Conservation (phyloP, 2,329 filamentous ascomycete genomes). For the Neophaeococcomyces mojaviensis region DNA sequence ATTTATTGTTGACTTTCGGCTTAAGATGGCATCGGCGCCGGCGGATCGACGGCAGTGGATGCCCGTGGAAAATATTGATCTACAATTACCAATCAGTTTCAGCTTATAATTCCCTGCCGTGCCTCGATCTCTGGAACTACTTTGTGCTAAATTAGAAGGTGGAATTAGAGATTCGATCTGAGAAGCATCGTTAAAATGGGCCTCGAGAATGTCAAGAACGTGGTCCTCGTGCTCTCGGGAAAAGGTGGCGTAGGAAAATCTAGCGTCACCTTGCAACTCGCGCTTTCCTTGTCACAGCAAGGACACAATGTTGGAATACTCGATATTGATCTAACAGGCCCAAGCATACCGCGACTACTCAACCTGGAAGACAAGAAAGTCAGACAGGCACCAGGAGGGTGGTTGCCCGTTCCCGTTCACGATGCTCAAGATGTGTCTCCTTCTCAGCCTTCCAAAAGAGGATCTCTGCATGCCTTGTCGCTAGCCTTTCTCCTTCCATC, state of each 20-base stretch:
- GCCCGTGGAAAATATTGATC: too few relatives aligned
- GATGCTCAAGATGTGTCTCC: slow-evolving; percentile 32
- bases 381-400: slow-evolving; percentile 81
- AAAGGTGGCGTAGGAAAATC: slow-evolving; percentile 98
- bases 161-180: too few relatives aligned
- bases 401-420: slow-evolving; percentile 84
- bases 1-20: too few relatives aligned
- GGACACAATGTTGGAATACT: slow-evolving; percentile 89
- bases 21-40: too few relatives aligned
- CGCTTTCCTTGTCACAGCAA: slow-evolving; percentile 75
- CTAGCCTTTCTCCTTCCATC: slow-evolving; percentile 80
- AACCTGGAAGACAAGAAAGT: slow-evolving; percentile 84
- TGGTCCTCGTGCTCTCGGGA: slow-evolving; percentile 66
- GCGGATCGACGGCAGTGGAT: too few relatives aligned
- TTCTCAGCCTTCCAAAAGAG: slow-evolving; percentile 16
- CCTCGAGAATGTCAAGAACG: slow-evolving; percentile 19
- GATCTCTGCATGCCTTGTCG: slow-evolving; percentile 66
- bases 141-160: too few relatives aligned
- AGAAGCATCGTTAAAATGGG: slow-evolving; percentile 14
- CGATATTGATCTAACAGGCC: slow-evolving; percentile 91
- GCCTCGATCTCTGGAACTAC: too few relatives aligned
- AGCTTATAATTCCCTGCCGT: too few relatives aligned
- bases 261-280: slow-evolving; percentile 92
- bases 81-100: too few relatives aligned
- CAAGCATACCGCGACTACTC: slow-evolving; percentile 91